phyloP scores from a whole-genome alignment of 495 filamentous ascomycete species.

The Cladorrhinum samala region DNA sequence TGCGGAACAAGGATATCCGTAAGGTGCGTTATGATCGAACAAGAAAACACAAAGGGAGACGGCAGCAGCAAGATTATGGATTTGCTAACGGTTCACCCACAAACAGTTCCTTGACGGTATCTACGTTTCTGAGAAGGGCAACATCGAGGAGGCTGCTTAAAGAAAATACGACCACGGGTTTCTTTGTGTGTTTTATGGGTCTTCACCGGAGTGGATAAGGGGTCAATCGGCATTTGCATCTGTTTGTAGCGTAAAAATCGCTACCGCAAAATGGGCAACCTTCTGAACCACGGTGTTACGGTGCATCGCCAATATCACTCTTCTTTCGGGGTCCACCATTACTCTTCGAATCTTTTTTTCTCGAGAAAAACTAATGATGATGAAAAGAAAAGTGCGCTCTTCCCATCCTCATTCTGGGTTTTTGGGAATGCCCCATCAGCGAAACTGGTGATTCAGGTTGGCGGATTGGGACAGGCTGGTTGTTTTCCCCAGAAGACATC shows the following conservation, averaged over 20 bases:
- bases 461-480: background rate
- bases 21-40: constrained; percentile 54
- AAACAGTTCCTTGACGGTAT: constrained; percentile 96
- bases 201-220: constrained; percentile 37
- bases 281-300: constrained; percentile 27
- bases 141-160: constrained; percentile 65
- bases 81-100: constrained; percentile 31
- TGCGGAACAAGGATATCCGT: constrained; percentile 99
- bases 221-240: constrained; percentile 48
- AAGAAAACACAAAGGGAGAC: background rate
- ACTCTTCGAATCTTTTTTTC: background rate
- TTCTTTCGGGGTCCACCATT: constrained; percentile 2
- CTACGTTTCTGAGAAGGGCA: constrained; percentile 96
- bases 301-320: constrained; percentile 16
- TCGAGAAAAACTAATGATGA: constrained; percentile 5
- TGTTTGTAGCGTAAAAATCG: constrained; percentile 46
- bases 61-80: background rate
- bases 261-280: constrained; percentile 44
- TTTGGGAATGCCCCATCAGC: background rate
- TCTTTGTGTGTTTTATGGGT: constrained; percentile 38
- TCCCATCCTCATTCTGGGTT: background rate
- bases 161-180: constrained; percentile 44
- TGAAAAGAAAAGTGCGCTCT: background rate
- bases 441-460: constrained; percentile 12
- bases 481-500: background rate